Evolutionary conservation across 1,284 basidiomycete genomes (phyloP), one percentile per base, ranked within the genome.

Genomic region (Cerrena zonata): DNA sequence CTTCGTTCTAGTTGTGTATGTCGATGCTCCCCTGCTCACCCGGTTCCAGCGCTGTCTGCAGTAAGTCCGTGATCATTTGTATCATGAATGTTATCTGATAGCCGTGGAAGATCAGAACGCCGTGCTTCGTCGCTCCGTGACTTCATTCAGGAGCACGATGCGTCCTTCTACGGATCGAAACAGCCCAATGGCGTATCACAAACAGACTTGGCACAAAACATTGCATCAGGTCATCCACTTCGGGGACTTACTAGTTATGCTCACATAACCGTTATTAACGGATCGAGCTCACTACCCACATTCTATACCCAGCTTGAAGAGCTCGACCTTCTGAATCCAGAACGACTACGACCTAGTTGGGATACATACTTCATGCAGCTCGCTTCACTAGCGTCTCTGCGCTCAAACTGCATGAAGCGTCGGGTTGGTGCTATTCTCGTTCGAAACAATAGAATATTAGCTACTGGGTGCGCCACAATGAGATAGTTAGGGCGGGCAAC

Each of bases 371-470:
- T 97, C 65, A 97, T 96, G 94, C 91, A 86, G 2, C 76, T 96
- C 38, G 93, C 94, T 5, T 86, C 87, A 12, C 78, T 96, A 40
- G 93, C 93, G 2, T 92, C 86, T 5, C 84, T 83, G 58, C 78
- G 89, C 38, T 91, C 85, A n/a, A 98, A 93, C 65, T 98, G 88
- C 67, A 98, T 98, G 95, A 99, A 99, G 65, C 83, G 96, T 3
- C 81, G 96, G 1, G 94, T 98, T 0, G 94, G 94, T 12, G 94
- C 93, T 0, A 83, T 98, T 15, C 75, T 98, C 37, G 93, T 97
- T 25, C 80, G 90, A 2, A 82, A 90, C 54, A 86, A 90, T 58
- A 79, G 94, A 23, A 89, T 99, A 47, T 75, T 99, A 36, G 83
- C 91, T n/a, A 97, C 96, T 1, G 96, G 96, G 74, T 86, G 65